These are phyloP conservation scores for Crithidia thermophila DNA, from an alignment of 208 protist genomes.

Conservation along the genomic window DNA sequence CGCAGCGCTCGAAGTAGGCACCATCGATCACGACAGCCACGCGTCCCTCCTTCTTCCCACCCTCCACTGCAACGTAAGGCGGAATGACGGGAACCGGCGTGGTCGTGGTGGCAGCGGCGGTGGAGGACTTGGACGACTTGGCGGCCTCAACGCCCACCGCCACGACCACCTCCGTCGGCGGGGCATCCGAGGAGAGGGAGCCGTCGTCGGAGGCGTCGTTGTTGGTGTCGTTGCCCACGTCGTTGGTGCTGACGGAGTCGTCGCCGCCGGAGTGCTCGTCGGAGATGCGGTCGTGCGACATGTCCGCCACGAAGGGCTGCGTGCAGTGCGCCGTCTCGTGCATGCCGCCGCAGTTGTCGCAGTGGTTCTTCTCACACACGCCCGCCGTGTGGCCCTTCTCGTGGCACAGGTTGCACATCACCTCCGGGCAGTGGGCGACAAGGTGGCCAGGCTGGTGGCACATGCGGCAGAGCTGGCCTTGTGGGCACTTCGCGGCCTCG, in stretches of 20 bases:
- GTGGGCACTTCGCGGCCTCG: constrained; percentile 78
- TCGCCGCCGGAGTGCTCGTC: constrained; percentile 15
- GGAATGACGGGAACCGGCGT: constrained; percentile 24
- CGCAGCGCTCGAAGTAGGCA: constrained; percentile 85
- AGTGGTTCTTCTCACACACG: constrained; percentile 56
- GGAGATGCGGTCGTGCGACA: constrained; percentile 25
- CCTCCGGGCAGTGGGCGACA: constrained; percentile 74
- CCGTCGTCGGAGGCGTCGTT: constrained; percentile 1
- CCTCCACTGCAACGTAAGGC: constrained; percentile 40
- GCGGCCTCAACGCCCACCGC: background rate
- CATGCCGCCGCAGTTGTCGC: constrained; percentile 45
- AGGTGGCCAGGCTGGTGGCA: constrained; percentile 80
- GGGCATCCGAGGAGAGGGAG: no score
- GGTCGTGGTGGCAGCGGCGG: background rate
- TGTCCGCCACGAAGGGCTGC: constrained; percentile 9
- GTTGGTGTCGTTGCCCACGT: constrained; percentile 5
- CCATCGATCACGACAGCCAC: constrained; percentile 87
- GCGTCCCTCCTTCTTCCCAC: constrained; percentile 36
- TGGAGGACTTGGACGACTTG: background rate
- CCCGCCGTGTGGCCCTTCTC: constrained; percentile 80
- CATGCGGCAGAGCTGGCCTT: constrained; percentile 77
- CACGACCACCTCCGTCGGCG: background rate
- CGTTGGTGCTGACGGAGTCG: background rate
- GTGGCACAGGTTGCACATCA: constrained; percentile 72
- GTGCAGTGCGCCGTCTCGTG: constrained; percentile 48